Evolutionary conservation across 2,329 filamentous ascomycete species (phyloP).

Genomic region (Alternaria rosae): DNA sequence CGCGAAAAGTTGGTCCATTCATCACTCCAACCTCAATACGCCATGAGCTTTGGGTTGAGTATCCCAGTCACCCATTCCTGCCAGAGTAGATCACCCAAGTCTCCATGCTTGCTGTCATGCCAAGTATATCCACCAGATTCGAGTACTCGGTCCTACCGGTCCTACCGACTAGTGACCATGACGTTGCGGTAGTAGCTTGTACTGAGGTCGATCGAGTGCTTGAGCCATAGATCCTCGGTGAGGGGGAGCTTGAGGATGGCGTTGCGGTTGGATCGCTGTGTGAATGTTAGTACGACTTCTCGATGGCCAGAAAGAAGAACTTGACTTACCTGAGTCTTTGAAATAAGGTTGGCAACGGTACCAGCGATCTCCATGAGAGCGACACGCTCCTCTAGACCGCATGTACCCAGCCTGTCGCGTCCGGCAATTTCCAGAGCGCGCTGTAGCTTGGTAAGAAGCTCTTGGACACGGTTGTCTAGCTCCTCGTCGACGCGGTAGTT

Average conservation of each 20-base stretch:
- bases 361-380: conserved; percentile 84
- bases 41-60: not conserved
- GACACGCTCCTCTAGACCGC: conserved; percentile 64
- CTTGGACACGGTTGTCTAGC: conserved; percentile 38
- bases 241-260: conserved; percentile 68
- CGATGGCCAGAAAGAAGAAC: not conserved
- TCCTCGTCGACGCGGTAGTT: conserved; percentile 43
- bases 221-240: conserved; percentile 75
- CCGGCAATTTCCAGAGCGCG: conserved; percentile 48
- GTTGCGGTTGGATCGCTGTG: conserved; percentile 41
- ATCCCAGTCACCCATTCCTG: not conserved
- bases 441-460: conserved; percentile 46
- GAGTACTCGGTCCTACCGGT: not conserved
- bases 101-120: not conserved
- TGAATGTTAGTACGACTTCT: conserved; percentile 41
- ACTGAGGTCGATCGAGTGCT: conserved; percentile 74
- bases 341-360: conserved; percentile 71
- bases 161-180: conserved; percentile 21
- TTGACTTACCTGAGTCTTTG: conserved; percentile 50
- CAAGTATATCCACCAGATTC: not conserved
- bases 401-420: conserved; percentile 50
- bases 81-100: not conserved
- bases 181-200: conserved; percentile 72
- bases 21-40: not conserved
- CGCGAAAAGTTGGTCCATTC: not conserved